These are phyloP conservation scores for Ramularia endophylla DNA, from an alignment of 2,329 filamentous ascomycete species.

Conservation along the genomic window DNA sequence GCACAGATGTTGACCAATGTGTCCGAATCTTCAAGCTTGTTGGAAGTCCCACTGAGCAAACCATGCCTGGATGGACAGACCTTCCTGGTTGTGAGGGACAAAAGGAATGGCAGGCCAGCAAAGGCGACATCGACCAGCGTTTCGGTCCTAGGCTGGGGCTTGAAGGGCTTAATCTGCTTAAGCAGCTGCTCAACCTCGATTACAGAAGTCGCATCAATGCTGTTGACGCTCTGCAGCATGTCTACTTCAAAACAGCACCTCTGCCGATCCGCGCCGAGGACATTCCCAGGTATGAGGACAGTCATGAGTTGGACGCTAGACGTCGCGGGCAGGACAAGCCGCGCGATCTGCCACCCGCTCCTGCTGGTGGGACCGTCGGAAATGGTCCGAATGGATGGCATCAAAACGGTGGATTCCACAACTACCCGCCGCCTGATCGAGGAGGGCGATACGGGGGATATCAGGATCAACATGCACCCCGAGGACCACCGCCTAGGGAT, in stretches of 20 bases:
- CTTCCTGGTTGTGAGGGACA: constrained; percentile 77
- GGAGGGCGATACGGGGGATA: constrained; percentile 19
- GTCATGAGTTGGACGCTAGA: constrained; percentile 83
- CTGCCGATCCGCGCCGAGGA: constrained; percentile 76
- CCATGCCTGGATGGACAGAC: constrained; percentile 83
- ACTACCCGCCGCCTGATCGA: constrained; percentile 20
- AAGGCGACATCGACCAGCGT: constrained; percentile 61
- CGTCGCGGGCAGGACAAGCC: constrained; percentile 84
- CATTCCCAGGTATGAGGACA: constrained; percentile 87
- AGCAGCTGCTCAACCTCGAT: constrained; percentile 78
- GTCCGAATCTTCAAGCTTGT: constrained; percentile 92
- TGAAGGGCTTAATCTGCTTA: constrained; percentile 70
- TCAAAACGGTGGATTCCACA: constrained; percentile 30
- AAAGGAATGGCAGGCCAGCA: constrained; percentile 54
- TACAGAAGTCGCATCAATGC: constrained; percentile 88
- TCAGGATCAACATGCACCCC: constrained; percentile 34
- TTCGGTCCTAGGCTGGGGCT: constrained; percentile 56
- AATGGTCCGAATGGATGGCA: constrained; percentile 61
- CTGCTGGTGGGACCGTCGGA: constrained; percentile 84
- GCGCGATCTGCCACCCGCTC: constrained; percentile 78
- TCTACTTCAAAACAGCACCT: constrained; percentile 78
- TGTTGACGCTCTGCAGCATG: constrained; percentile 84
- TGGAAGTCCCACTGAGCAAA: constrained; percentile 81
- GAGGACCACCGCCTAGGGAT: constrained; percentile 15
- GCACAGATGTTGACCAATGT: constrained; percentile 82